phyloP scores from a whole-genome alignment of 2,329 filamentous ascomycete species.

The Sodiomyces alkalinus region DNA sequence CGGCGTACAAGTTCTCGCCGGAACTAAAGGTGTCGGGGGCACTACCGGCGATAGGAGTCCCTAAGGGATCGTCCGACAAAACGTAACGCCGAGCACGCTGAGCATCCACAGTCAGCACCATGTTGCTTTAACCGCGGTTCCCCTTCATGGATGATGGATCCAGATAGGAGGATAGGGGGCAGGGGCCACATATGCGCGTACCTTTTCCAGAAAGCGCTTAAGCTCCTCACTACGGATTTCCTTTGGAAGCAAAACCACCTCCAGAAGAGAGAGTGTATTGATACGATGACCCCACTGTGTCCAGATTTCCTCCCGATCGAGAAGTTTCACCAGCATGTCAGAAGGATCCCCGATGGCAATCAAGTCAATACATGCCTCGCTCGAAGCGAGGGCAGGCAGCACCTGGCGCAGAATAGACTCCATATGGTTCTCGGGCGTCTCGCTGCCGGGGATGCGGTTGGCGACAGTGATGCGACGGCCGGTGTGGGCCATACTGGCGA shows the following conservation, averaged over 20 bases:
- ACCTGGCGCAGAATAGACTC: conserved; percentile 50
- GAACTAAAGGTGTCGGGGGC: conserved; percentile 41
- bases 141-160: too few species aligned
- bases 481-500: conserved; percentile 45
- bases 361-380: conserved; percentile 46
- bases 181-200: too few species aligned
- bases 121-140: too few species aligned
- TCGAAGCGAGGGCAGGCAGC: conserved; percentile 30
- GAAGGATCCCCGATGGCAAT: conserved; percentile 57
- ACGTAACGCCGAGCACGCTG: conserved; percentile 49
- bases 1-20: conserved; percentile 40
- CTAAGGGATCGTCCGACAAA: conserved; percentile 32
- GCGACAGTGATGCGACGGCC: conserved; percentile 30
- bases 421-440: conserved; percentile 44
- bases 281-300: conserved; percentile 24
- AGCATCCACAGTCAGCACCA: too few species aligned
- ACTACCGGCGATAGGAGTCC: conserved; percentile 36
- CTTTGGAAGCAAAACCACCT: too few species aligned
- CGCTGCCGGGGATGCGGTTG: conserved; percentile 50
- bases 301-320: conserved; percentile 41
- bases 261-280: conserved; percentile 33
- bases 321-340: conserved; percentile 38
- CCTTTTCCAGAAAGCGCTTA: conserved; percentile 34
- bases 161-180: too few species aligned
- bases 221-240: too few species aligned